A percentile compares a stretch with the other conserved stretches of the same genome.
phyloP scores from a whole-genome alignment of 2,329 filamentous ascomycete genomes.

The Diplodia corticola region DNA sequence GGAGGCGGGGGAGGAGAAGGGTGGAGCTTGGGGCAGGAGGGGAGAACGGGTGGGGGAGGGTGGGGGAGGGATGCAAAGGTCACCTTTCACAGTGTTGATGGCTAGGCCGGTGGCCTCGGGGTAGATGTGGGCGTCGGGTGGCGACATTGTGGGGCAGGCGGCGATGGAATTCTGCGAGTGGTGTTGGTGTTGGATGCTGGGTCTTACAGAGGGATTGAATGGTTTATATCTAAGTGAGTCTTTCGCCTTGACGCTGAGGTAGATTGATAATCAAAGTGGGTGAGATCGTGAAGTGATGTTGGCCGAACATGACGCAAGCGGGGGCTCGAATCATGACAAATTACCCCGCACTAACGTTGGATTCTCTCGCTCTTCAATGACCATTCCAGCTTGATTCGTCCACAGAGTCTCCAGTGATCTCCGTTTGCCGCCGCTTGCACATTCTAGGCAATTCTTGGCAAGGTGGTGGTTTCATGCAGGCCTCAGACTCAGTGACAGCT shows the following conservation, averaged over 20 bases:
- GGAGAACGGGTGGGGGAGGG: background rate
- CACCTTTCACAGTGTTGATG: constrained; percentile 31
- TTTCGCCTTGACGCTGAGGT: background rate
- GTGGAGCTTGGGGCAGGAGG: too few species aligned
- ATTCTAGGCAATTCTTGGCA: background rate
- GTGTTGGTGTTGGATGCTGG: background rate
- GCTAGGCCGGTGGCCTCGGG: constrained; percentile 39
- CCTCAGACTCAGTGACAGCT: background rate
- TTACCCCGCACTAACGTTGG: background rate
- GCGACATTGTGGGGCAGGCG: background rate
- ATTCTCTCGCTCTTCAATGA: background rate
- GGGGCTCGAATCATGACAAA: background rate
- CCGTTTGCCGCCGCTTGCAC: background rate
- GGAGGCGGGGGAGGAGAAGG: too few species aligned
- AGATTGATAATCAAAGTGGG: constrained; percentile 7
- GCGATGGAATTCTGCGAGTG: background rate
- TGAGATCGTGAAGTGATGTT: constrained; percentile 6
- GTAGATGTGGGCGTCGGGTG: constrained; percentile 32
- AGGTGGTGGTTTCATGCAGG: background rate
- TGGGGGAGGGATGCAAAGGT: constrained; percentile 20
- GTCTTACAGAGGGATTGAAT: too few species aligned
- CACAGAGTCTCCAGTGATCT: background rate
- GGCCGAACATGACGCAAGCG: constrained; percentile 7
- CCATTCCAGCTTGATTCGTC: background rate
- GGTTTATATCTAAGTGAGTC: background rate